A percentile compares a stretch with the other conserved stretches of the same genome.
Evolutionary conservation across 2,329 filamentous ascomycete genomes (phyloP).

Genomic region (Aspergillus hiratsukae): DNA sequence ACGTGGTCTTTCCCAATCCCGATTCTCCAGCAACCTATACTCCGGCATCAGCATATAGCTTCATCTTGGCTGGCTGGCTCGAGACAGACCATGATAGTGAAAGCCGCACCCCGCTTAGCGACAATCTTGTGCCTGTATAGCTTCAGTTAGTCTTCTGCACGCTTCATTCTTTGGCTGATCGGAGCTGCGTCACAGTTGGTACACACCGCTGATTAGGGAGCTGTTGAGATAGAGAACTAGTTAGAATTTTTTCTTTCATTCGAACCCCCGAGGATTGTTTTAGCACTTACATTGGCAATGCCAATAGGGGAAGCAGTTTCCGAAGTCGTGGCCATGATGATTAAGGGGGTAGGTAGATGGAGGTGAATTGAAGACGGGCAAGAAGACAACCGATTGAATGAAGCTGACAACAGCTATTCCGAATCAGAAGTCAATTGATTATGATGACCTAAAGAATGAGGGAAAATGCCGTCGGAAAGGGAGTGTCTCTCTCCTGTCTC

Average conservation of each 20-base stretch:
- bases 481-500: conserved; percentile 10
- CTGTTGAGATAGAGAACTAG: conserved; percentile 34
- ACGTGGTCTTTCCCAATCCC: conserved; percentile 97
- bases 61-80: background rate
- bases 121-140: conserved; percentile 63
- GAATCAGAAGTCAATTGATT: background rate
- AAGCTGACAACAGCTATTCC: conserved; percentile 1
- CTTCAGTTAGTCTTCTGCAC: conserved; percentile 20
- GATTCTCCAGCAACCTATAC: conserved; percentile 92
- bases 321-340: conserved; percentile 51
- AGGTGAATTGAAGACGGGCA: conserved; percentile 12
- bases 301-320: conserved; percentile 65
- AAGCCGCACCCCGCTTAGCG: conserved; percentile 85
- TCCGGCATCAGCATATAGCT: conserved; percentile 22
- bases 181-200: conserved; percentile 36
- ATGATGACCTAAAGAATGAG: conserved; percentile 1
- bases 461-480: conserved; percentile 8
- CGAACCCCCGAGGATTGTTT: background rate
- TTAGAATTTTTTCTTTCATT: conserved; percentile 28
- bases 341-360: conserved; percentile 15
- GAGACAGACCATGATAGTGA: conserved; percentile 89
- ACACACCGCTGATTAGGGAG: conserved; percentile 65
- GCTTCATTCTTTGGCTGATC: conserved; percentile 5
- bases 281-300: conserved; percentile 64
- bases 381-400: conserved; percentile 14